Evolutionary conservation across 2,329 filamentous ascomycete species (phyloP), one percentile per base, ranked within the genome.

Genomic region (Alternaria brassicae): DNA sequence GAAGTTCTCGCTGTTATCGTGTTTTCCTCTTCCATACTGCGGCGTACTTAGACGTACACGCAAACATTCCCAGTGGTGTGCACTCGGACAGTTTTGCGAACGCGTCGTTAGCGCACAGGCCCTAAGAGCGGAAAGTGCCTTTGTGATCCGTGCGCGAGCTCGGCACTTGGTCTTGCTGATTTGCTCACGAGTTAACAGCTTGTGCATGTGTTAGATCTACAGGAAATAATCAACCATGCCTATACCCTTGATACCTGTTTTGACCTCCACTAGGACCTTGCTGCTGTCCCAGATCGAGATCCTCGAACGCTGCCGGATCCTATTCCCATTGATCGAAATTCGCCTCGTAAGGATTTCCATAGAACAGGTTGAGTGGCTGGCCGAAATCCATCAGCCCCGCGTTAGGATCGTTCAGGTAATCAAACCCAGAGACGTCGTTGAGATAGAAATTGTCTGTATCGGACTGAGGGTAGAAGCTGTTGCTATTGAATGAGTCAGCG

Each of bases 311-410:
- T 12, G 54, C 17, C 9, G 40, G 17, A 8, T 60, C 53, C 57
- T 53, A 60, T 23, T 60, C 45, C 53, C 53, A 60, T 8, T 61
- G 56, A 17, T 68, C 53, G 40, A 62, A 65, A 25, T 52, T 49
- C 10, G 56, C 56, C 15, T 52, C 21, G 23, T 61, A 66, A 7
- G 63, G 61, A 42, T 65, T 65, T 8, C 61, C 59, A 40, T 60
- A 66, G 30, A 57, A 51, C 10, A 53, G 34, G 4, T 42, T 56
- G 27, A 62, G 50, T n/a, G 58, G 44, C 42, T 58, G 58, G 1
- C 25, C 37, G 17, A 30, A 61, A 6, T 55, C 45, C 25, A 36
- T 40, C 2, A 41, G 1, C 5, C n/a, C 45, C 6, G 57, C 17
- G 9, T 39, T 34, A 0, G 53, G 17, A 25, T 40, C 41, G 21